Evolutionary conservation across 805 yeast species (phyloP).

Genomic region (Allodekkera sacchari): DNA sequence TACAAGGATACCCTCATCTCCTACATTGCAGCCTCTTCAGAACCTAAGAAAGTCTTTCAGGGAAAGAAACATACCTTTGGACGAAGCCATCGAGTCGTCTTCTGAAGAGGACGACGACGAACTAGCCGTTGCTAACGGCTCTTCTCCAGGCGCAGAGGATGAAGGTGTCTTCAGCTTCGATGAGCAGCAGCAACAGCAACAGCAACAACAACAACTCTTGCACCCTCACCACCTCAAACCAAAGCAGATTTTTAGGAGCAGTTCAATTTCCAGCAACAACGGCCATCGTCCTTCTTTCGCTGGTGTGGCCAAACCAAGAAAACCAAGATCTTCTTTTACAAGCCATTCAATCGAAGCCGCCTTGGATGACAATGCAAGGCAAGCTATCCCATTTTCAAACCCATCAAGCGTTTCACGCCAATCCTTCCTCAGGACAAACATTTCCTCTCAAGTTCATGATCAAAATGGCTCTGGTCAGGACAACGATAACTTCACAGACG

Average conservation of each 20-base stretch:
- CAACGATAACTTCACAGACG: slow-evolving; percentile 69
- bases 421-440: slow-evolving; percentile 29
- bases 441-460: slow-evolving; percentile 15
- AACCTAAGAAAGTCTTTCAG: slow-evolving; percentile 22
- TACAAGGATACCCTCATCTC: slow-evolving; percentile 36
- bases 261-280: slow-evolving; percentile 14
- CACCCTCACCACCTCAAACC: too few relatives aligned
- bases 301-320: slow-evolving; percentile 27
- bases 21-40: slow-evolving; percentile 22
- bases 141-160: slow-evolving; percentile 28
- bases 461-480: slow-evolving; percentile 1
- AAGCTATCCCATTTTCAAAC: slow-evolving; percentile 27
- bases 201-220: too few relatives aligned
- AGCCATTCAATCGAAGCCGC: slow-evolving; percentile 23
- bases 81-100: slow-evolving; percentile 31
- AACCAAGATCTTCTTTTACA: slow-evolving; percentile 25
- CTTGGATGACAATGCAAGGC: slow-evolving; percentile 25
- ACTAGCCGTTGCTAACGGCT: slow-evolving; percentile 19
- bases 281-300: slow-evolving; percentile 25
- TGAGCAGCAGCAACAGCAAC: slow-evolving; percentile 9
- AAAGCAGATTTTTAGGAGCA: slow-evolving; percentile 11
- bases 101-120: slow-evolving; percentile 33
- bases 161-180: slow-evolving; percentile 23
- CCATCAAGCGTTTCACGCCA: slow-evolving; percentile 28
- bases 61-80: slow-evolving; percentile 24